A percentile compares a stretch with the other conserved stretches of the same genome.
Conservation (phyloP, 352 stramenopile genomes). For the Bremia lactucae region DNA sequence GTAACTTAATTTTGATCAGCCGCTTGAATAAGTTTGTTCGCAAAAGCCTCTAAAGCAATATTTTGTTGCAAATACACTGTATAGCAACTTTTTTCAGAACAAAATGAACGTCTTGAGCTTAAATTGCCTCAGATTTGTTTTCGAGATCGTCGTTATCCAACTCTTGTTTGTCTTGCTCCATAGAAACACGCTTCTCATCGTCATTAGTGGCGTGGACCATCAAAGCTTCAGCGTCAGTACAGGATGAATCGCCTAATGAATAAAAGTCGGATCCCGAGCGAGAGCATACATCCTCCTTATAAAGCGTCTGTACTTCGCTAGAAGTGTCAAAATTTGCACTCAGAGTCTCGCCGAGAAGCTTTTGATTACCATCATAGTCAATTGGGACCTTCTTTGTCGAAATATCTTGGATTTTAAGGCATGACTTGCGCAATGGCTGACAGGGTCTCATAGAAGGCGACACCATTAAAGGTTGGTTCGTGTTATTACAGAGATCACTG, state of each 20-base stretch:
- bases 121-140: no score
- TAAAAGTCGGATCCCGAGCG: conserved; percentile 9
- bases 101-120: no score
- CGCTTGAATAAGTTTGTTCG: no score
- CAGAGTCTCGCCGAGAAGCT: conserved; percentile 31
- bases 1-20: no score
- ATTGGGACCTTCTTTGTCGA: conserved; percentile 51
- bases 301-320: background rate
- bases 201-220: background rate
- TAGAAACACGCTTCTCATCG: no score
- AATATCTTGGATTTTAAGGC: conserved; percentile 57
- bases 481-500: conserved; percentile 44
- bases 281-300: conserved; percentile 1
- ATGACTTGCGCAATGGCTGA: conserved; percentile 32
- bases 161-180: no score
- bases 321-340: conserved; percentile 11
- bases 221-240: background rate
- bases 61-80: no score
- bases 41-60: no score
- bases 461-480: conserved; percentile 20
- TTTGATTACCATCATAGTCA: conserved; percentile 46
- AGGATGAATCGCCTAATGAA: conserved; percentile 2
- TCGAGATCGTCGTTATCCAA: no score
- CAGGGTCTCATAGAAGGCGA: conserved; percentile 38
- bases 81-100: no score